Evolutionary conservation across 345 rosid species (phyloP), one percentile per base, ranked within the genome.

Genomic region (Theobroma cacao): DNA sequence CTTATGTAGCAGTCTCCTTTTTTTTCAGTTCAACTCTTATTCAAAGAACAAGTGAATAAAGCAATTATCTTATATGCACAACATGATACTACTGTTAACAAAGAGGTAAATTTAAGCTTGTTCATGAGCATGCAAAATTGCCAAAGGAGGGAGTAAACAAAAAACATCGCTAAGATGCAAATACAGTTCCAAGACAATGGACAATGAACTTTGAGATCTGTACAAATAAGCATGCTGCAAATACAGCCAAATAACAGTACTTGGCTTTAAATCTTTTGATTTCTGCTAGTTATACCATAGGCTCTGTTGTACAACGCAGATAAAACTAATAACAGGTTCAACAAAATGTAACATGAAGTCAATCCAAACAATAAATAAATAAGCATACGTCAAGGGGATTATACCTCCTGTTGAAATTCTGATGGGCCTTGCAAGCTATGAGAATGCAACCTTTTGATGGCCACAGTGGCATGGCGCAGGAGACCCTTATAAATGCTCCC

Each of bases 361-460:
- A 11, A 70, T 48, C 41, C 58, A 47, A 64, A 36, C 63, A 26
- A 36, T 41, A 50, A 75, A 58, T 33, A 74, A 13, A 60, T 40
- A 12, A 78, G 74, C 34, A 34, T 30, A n/a, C n/a, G n/a, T n/a
- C 47, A 10, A 58, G 41, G 53, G 66, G 63, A 79, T 71, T 70
- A 60, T 89, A 95, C 98, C 97, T 95, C 99, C 28, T 89, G 96
- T 72, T 87, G 96, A 85, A 88, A 95, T 83, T 93, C 99, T n/a
- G 88, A 64, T 24, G 91, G 94, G 15, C 97, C 96, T 86, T 95
- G 98, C 82, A 82, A 78, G 85, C 97, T 91, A 72, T 86, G 76
- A 79, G 97, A 74, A 79, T 90, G 85, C 80, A 88, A 75, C 81
- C 86, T 86, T 83, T 95, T 95, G 63, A 95, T 89, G 50, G 97